A percentile compares a stretch with the other conserved stretches of the same genome.
Evolutionary conservation across 1,139 yeast genomes (phyloP).

Genomic region (Suhomyces kunorum): DNA sequence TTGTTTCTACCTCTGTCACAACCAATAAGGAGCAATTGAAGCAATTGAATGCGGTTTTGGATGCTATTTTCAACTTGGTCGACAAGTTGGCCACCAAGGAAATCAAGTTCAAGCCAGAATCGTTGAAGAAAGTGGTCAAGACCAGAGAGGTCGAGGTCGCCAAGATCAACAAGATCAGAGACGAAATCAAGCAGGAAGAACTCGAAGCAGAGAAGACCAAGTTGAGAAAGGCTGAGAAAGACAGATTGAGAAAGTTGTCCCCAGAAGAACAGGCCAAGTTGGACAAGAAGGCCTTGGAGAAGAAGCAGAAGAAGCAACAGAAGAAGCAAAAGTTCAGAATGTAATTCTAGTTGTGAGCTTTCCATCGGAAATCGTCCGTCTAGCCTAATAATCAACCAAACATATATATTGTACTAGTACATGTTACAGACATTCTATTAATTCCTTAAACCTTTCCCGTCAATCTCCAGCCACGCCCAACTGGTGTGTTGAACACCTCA

Average conservation of each 20-base stretch:
- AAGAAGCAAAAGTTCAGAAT: conserved; percentile 45
- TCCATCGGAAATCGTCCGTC: too few species aligned
- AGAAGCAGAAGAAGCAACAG: conserved; percentile 44
- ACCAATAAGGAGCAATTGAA: conserved; percentile 46
- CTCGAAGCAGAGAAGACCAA: conserved; percentile 68
- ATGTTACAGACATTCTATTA: neutral
- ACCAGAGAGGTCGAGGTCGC: conserved; percentile 70
- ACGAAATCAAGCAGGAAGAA: conserved; percentile 66
- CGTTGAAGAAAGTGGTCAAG: conserved; percentile 70
- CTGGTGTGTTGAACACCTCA: conserved; percentile 69
- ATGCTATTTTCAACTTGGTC: conserved; percentile 52
- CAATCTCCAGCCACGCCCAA: conserved; percentile 68
- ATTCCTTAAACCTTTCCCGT: conserved; percentile 45
- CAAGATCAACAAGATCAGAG: conserved; percentile 60
- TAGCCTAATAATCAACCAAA: too few species aligned
- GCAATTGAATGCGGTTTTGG: conserved; percentile 50
- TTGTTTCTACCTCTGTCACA: conserved; percentile 53
- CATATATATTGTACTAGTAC: neutral
- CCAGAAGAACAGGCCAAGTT: conserved; percentile 75
- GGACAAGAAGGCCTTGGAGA: conserved; percentile 61
- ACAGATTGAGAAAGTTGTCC: conserved; percentile 55
- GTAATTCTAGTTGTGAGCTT: conserved; percentile 18
- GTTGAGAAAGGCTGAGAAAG: conserved; percentile 63
- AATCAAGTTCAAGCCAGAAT: conserved; percentile 60
- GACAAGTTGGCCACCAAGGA: conserved; percentile 53